Base-by-base conservation (phyloP, 148 eudicot species). In the Oxyria digyna region DNA sequence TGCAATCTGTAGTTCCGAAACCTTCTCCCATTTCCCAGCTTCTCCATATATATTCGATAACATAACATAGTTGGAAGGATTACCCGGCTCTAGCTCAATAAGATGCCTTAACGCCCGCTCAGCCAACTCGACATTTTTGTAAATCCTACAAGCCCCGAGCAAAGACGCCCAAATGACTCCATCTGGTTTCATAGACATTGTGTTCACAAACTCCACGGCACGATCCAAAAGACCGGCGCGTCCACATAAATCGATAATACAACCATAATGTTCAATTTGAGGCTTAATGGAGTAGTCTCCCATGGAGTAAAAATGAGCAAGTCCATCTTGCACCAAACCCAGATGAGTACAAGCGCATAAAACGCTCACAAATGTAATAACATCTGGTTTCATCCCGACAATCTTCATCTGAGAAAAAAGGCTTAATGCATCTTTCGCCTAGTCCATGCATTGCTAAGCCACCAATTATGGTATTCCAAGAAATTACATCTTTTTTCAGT, bases 281-380 rank as follows among this genome's bases (percentile, higher is more conserved):
- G 96, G 92, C 48, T 14, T 71, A 32, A 89, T 72, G 41, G 77
- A 74, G 72, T 82, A 81, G 50, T 75, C 45, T 26, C 67, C 73
- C 96, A 89, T 87, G 18, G 82, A 79, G 35, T 72, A 67, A 54
- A 85, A 89, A 78, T 85, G 76, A 17, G 69, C 48, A 48, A 87
- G 74, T 67, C 93, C 96, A 68, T 71, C 76, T 23, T 84, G 66
- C 45, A 87, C 85, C 46, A 82, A 76, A 7, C 92, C 93, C 80
- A 87, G 71, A 80, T 89, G 93, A 64, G 96, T 84, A 81, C 90
- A 89, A 40, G 92, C 93, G 81, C 83, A 82, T 14, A 89, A 68
- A 70, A 87, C 78, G 62, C 88, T 84, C 17, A 89, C 70, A 67
- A 87, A 85, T 57, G 90, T 89, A 50, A 87, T 79, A n/a, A 74